Conservation (phyloP, 2,329 filamentous ascomycete genomes). For the Colletotrichum sp. region DNA sequence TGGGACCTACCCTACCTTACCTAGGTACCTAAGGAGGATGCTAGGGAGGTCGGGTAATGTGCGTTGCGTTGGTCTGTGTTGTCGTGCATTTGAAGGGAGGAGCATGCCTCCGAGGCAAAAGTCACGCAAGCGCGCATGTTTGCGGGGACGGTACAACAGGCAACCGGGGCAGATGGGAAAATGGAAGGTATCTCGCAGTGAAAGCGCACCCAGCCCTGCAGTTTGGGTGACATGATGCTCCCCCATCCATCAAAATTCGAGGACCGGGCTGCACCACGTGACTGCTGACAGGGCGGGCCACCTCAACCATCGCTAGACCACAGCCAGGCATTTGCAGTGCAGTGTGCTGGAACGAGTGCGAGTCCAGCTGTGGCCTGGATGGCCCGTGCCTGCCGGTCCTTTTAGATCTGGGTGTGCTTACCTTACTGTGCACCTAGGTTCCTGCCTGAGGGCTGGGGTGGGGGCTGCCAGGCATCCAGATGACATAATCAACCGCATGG, state of each 20-base stretch:
- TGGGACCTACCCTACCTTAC: not conserved
- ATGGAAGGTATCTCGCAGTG: not conserved
- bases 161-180: not conserved
- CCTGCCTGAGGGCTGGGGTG: not conserved
- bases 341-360: not conserved
- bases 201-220: not conserved
- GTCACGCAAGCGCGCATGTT: slow-evolving; percentile 38
- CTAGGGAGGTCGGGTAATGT: not conserved
- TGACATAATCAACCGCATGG: not conserved
- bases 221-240: not conserved
- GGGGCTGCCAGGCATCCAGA: not conserved
- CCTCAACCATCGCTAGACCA: not conserved
- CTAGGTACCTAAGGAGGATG: too few species aligned
- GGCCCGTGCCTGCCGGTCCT: not conserved
- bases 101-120: slow-evolving; percentile 25
- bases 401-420: not conserved
- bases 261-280: slow-evolving; percentile 13
- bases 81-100: not conserved
- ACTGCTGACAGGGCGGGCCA: not conserved
- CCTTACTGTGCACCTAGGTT: too few species aligned
- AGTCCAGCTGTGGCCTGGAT: not conserved
- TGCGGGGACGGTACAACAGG: slow-evolving; percentile 26
- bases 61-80: not conserved
- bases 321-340: not conserved
- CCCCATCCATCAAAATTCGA: slow-evolving; percentile 18